A percentile compares a stretch with the other conserved stretches of the same genome.
phyloP scores from a whole-genome alignment of 371 early-diverging fungal genomes.

The Mucor ambiguus region DNA sequence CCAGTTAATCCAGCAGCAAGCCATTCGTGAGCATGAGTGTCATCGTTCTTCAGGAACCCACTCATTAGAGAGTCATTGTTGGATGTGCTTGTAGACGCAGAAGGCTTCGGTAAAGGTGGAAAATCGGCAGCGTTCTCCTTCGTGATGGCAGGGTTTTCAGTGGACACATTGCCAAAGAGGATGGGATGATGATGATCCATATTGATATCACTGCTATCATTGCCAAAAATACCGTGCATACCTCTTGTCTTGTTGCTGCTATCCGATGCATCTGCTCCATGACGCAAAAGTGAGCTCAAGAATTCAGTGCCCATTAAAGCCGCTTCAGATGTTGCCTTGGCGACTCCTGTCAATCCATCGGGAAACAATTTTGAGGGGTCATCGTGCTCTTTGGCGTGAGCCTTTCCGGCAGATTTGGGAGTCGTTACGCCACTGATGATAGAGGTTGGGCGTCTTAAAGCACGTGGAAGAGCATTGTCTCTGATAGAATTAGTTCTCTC shows the following conservation, averaged over 20 bases:
- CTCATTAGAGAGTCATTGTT: background rate
- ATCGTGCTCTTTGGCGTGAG: background rate
- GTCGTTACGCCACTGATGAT: conserved; percentile 22
- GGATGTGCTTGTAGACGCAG: background rate
- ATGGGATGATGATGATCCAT: background rate
- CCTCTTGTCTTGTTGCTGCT: background rate
- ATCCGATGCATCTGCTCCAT: background rate
- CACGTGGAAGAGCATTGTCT: conserved; percentile 6
- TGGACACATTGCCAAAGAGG: background rate
- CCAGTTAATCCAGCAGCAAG: conserved; percentile 12
- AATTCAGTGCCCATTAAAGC: background rate
- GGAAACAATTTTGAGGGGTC: conserved; percentile 12
- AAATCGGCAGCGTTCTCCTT: background rate
- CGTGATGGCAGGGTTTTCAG: background rate
- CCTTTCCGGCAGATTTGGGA: conserved; percentile 11
- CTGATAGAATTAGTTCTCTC: conserved; percentile 12
- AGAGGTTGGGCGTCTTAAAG: conserved; percentile 11
- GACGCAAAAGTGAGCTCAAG: conserved; percentile 1
- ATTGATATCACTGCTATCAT: background rate
- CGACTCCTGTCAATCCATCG: conserved; percentile 23
- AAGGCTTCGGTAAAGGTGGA: background rate
- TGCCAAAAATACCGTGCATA: background rate
- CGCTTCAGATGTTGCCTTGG: conserved; percentile 7
- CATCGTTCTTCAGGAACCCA: conserved; percentile 10
- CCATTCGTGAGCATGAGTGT: conserved; percentile 1